Evolutionary conservation across 768 basidiomycete species (phyloP).

Genomic region (Lactarius sanguifluus): DNA sequence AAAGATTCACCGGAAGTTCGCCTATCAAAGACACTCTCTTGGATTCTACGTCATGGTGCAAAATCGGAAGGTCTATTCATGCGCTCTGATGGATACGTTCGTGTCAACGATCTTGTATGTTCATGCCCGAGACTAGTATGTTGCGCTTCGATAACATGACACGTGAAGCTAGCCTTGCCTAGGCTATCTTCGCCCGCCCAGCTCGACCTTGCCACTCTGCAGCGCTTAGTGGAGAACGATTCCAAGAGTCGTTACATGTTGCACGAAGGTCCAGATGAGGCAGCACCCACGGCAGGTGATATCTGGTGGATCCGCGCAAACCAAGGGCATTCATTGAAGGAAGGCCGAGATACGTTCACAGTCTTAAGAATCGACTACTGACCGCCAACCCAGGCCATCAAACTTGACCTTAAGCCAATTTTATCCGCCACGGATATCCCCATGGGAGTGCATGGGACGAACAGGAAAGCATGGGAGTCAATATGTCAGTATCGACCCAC

Average conservation of each 20-base stretch:
- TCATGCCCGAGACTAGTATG: neutral
- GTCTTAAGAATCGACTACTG: neutral
- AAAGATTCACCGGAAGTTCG: conserved; percentile 67
- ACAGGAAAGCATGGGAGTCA: conserved; percentile 59
- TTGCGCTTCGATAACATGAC: conserved; percentile 10
- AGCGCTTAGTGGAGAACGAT: conserved; percentile 66
- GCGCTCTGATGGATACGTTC: conserved; percentile 82
- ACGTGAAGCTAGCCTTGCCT: conserved; percentile 61
- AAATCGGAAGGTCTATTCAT: conserved; percentile 70
- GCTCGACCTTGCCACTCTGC: conserved; percentile 52
- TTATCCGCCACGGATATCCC: conserved; percentile 61
- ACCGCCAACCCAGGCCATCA: conserved; percentile 52
- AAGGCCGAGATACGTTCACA: conserved; percentile 44
- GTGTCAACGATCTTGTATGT: conserved; percentile 80
- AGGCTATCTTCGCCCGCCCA: conserved; percentile 50
- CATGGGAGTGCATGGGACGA: conserved; percentile 84
- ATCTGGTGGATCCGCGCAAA: conserved; percentile 90
- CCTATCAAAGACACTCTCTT: conserved; percentile 84
- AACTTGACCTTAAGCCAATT: conserved; percentile 65
- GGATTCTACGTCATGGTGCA: conserved; percentile 90
- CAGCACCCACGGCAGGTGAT: conserved; percentile 36
- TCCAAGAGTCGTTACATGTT: conserved; percentile 66
- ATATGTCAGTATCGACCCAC: conserved; percentile 52
- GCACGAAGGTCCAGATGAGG: conserved; percentile 44
- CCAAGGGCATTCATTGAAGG: conserved; percentile 83